Evolutionary conservation across 2,329 filamentous ascomycete genomes (phyloP), one percentile per base, ranked within the genome.

Genomic region (Pyrenophora tritici-repentis): DNA sequence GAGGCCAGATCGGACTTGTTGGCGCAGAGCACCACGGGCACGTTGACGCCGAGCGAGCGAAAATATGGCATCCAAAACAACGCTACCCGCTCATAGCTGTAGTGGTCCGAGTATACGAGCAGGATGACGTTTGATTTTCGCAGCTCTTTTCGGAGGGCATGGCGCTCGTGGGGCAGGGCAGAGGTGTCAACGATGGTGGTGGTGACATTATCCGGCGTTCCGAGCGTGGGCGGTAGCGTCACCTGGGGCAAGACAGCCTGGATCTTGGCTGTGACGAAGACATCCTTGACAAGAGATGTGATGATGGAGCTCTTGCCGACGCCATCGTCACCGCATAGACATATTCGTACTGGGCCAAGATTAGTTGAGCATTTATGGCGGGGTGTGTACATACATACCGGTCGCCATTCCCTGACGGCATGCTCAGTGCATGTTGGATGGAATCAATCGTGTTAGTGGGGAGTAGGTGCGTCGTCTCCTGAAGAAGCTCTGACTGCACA

Each of bases 11-110:
- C 94, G n/a, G 91, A 90, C 75, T 99, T 99, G 79, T 97, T 97
- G 68, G 94, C 91, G 68, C 94, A 97, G 49, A 99, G 79, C 37
- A 99, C 92, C 9, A 99, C 94, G 0, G 94, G 94, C 14, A 99
- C 91, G 71, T 99, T 99, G 70, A 99, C 94, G n/a, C 94, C 94
- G 33, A 99, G 83, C 3, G 92, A 96, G 55, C 94, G 89, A 70
- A 99, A 97, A 75, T 97, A 95, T 9, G 94, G 94, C 84, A 99
- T 89, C 94, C 94, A 99, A 75, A 97, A 99, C 38, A 99, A 81
- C 3, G 93, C 94, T 3, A 99, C 92, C 32, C 94, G 83, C 73
- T 99, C 94, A 78, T 97, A 99, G 81, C 92, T 97, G 79, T 99
- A 99, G 76, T 97, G 93, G 73, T 99, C 94, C 61, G 92, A 92